Conservation (phyloP, 305 asterid genomes). For the Vinca major region DNA sequence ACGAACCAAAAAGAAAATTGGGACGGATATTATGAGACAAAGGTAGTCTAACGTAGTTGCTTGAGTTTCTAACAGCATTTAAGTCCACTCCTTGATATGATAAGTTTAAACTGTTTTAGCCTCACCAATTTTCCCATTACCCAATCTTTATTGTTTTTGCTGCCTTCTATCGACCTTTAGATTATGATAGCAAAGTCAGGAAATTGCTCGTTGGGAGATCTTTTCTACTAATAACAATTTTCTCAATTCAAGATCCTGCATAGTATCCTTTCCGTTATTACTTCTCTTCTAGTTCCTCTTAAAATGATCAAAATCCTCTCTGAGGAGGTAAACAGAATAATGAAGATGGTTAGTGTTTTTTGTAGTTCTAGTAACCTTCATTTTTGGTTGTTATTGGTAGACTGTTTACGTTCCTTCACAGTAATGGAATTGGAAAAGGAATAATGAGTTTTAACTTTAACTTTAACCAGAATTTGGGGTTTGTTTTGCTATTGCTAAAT, state of each 20-base stretch:
- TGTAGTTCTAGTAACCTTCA: background rate
- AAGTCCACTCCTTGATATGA: background rate
- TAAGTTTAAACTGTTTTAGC: background rate
- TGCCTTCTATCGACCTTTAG: background rate
- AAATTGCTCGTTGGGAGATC: background rate
- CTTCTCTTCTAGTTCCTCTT: background rate
- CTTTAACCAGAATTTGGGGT: background rate
- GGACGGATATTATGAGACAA: no score
- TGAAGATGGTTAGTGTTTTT: background rate
- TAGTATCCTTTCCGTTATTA: background rate
- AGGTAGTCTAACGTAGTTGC: background rate
- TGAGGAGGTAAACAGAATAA: background rate
- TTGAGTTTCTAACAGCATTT: background rate
- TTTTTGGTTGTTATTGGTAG: background rate
- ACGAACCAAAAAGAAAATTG: no score
- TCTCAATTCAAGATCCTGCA: background rate
- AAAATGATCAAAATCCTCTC: background rate
- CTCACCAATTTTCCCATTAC: background rate
- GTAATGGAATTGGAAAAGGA: background rate
- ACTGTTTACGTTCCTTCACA: background rate
- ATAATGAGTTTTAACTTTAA: no score
- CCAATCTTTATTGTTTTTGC: background rate
- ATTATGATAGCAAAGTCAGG: background rate
- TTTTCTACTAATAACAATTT: background rate
- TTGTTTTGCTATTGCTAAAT: background rate